Conservation (phyloP, 495 filamentous ascomycete genomes). For the Letharia columbiana region DNA sequence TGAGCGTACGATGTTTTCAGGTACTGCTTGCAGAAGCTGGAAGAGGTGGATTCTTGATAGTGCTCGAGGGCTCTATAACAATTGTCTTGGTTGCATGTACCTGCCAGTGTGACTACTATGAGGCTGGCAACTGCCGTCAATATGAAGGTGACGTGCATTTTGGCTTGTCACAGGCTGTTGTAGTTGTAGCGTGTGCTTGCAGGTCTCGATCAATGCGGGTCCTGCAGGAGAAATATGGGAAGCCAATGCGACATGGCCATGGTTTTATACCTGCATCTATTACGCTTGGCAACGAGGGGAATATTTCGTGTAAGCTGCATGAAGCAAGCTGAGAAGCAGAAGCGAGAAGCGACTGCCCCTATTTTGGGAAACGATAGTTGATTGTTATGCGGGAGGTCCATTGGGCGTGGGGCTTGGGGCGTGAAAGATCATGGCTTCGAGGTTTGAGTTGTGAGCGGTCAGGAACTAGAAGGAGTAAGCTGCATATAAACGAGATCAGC, state of each 20-base stretch:
- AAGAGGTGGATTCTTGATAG: neutral
- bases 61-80: conserved; percentile 5
- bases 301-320: neutral
- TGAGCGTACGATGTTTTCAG: conserved; percentile 2
- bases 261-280: neutral
- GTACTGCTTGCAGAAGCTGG: conserved; percentile 9
- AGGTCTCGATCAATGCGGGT: neutral
- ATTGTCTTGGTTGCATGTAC: conserved; percentile 5
- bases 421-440: neutral
- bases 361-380: neutral
- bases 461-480: neutral
- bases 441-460: too few species aligned
- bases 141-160: neutral
- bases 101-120: neutral
- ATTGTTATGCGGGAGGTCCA: neutral
- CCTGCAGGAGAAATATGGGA: neutral
- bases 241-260: neutral
- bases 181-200: neutral
- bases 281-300: neutral
- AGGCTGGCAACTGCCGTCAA: neutral
- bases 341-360: neutral
- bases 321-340: neutral
- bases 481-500: neutral
- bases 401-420: neutral
- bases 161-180: neutral